Conservation (phyloP, 2,329 filamentous ascomycete genomes). For the Penicillium olsonii region DNA sequence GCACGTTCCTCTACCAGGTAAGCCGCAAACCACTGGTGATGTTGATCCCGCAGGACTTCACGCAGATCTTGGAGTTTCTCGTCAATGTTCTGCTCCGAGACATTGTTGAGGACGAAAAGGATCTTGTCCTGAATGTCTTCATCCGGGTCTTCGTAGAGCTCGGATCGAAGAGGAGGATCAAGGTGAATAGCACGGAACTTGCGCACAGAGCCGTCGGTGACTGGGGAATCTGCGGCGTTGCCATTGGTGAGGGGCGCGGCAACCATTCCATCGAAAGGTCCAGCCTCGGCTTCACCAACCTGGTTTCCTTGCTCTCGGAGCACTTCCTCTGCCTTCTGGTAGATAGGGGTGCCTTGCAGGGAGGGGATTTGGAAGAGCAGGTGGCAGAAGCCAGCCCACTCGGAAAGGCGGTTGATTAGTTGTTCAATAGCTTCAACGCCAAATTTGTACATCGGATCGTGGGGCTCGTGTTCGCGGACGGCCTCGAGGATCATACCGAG, state of each 20-base stretch:
- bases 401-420: constrained; percentile 75
- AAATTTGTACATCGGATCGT: constrained; percentile 96
- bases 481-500: constrained; percentile 97
- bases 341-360: constrained; percentile 81
- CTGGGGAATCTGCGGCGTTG: constrained; percentile 62
- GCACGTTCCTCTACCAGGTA: constrained; percentile 95
- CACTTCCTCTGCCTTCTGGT: constrained; percentile 78
- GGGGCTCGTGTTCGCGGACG: constrained; percentile 77
- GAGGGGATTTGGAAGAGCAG: constrained; percentile 79
- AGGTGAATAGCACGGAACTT: constrained; percentile 79
- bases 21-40: constrained; percentile 94
- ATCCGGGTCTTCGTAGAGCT: constrained; percentile 76
- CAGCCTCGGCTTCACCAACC: constrained; percentile 56
- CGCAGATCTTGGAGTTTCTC: constrained; percentile 81
- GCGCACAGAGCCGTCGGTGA: constrained; percentile 62
- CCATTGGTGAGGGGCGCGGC: constrained; percentile 65
- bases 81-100: constrained; percentile 84
- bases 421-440: constrained; percentile 93
- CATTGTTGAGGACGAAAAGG: constrained; percentile 93
- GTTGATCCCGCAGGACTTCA: constrained; percentile 73
- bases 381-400: constrained; percentile 95
- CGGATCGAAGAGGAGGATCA: constrained; percentile 65
- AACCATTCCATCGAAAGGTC: constrained; percentile 37
- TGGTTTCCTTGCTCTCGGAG: constrained; percentile 66
- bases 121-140: constrained; percentile 89